phyloP scores from a whole-genome alignment of 768 basidiomycete species.

The Kwoniella bestiolae region DNA sequence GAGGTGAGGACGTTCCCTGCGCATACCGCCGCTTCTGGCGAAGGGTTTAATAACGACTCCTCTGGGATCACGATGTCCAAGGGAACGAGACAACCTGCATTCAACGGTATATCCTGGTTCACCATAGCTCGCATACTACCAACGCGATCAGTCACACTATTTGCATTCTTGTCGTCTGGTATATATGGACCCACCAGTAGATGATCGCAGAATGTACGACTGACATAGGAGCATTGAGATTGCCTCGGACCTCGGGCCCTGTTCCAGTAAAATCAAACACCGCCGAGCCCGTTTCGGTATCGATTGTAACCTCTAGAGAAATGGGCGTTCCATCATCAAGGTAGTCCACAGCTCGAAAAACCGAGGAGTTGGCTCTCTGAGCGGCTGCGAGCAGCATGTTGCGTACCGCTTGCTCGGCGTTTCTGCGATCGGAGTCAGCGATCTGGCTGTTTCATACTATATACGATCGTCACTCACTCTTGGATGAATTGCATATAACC shows the following conservation, averaged over 20 bases:
- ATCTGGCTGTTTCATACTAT: not conserved
- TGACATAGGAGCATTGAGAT: conserved; percentile 50
- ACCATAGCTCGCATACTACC: conserved; percentile 36
- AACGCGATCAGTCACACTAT: not conserved
- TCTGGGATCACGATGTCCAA: conserved; percentile 73
- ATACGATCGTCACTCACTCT: conserved; percentile 18
- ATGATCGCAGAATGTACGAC: conserved; percentile 51
- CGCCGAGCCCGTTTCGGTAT: conserved; percentile 75
- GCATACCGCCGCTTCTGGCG: conserved; percentile 81
- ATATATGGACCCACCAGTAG: conserved; percentile 36
- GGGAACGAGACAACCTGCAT: conserved; percentile 44
- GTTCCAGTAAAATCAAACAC: conserved; percentile 74
- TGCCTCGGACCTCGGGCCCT: conserved; percentile 25
- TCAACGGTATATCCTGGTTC: conserved; percentile 50
- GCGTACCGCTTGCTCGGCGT: conserved; percentile 61
- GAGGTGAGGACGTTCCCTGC: conserved; percentile 26
- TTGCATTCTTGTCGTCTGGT: too few relatives aligned
- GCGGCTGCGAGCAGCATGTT: conserved; percentile 32
- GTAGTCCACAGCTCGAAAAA: conserved; percentile 70
- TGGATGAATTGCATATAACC: conserved; percentile 89
- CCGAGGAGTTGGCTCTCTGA: conserved; percentile 22
- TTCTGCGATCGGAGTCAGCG: not conserved
- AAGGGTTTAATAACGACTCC: conserved; percentile 77
- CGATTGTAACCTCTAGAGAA: conserved; percentile 72
- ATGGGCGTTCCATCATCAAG: conserved; percentile 57